These are phyloP conservation scores for Xylaria grammica DNA, from an alignment of 495 filamentous ascomycete genomes.

Conservation along the genomic window DNA sequence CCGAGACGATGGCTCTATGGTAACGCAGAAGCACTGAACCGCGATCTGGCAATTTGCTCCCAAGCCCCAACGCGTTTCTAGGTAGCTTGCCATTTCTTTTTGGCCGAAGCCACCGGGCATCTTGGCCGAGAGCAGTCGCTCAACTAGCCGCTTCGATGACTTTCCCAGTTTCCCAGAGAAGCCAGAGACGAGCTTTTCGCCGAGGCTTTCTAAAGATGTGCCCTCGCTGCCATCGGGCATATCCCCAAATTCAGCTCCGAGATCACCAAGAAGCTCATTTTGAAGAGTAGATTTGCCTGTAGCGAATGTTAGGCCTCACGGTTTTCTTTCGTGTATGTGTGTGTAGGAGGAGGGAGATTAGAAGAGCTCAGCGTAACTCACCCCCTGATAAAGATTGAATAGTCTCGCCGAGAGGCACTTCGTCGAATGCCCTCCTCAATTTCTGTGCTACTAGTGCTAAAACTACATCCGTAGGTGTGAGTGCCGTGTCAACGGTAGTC, in stretches of 20 bases:
- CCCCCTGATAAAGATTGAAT: slow-evolving; percentile 89
- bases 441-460: slow-evolving; percentile 82
- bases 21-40: slow-evolving; percentile 75
- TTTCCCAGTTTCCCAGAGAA: slow-evolving; percentile 89
- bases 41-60: slow-evolving; percentile 78
- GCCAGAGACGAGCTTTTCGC: slow-evolving; percentile 82
- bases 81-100: slow-evolving; percentile 74
- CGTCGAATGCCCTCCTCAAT: slow-evolving; percentile 76
- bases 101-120: slow-evolving; percentile 94
- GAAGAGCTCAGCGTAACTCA: slow-evolving; percentile 47
- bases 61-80: slow-evolving; percentile 81
- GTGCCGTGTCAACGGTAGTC: slow-evolving; percentile 72
- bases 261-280: slow-evolving; percentile 83
- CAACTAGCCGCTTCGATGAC: slow-evolving; percentile 81
- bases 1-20: slow-evolving; percentile 76
- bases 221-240: slow-evolving; percentile 90
- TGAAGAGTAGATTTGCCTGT: slow-evolving; percentile 82
- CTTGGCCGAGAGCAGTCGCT: slow-evolving; percentile 82
- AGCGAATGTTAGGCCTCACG: slow-evolving; percentile 6
- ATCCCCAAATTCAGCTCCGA: slow-evolving; percentile 87
- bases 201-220: slow-evolving; percentile 79
- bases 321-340: too few species aligned
- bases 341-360: slow-evolving; percentile 7
- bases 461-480: slow-evolving; percentile 77
- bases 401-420: slow-evolving; percentile 81